Evolutionary conservation across 129 eudicot species (phyloP).

Genomic region (Centrapalus pauciflorus): DNA sequence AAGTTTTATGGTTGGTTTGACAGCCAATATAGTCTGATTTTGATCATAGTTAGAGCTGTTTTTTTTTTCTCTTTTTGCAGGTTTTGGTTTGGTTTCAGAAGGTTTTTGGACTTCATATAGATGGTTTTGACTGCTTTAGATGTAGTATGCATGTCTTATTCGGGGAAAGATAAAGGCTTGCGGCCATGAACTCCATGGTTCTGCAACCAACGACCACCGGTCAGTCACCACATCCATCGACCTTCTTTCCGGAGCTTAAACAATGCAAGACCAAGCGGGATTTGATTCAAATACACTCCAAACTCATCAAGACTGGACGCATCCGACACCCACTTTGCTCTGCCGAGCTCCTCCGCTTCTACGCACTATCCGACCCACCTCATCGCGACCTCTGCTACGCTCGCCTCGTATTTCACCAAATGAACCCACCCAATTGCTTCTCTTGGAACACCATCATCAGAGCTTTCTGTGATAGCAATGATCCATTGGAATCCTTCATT

Average conservation of each 20-base stretch:
- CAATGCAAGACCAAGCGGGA: constrained; percentile 36
- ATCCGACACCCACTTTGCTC: constrained; percentile 43
- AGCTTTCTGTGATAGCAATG: constrained; percentile 28
- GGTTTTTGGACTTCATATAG: too few species aligned
- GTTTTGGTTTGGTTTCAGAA: too few species aligned
- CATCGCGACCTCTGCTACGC: constrained; percentile 29
- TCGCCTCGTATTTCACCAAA: constrained; percentile 31
- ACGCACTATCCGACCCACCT: constrained; percentile 24
- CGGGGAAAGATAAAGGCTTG: too few species aligned
- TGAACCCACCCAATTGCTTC: constrained; percentile 47
- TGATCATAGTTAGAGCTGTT: too few species aligned
- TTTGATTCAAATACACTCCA: constrained; percentile 39
- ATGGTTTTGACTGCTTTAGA: too few species aligned
- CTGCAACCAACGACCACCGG: constrained; percentile 19
- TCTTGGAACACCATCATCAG: constrained; percentile 51
- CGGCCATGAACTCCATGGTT: constrained; percentile 27
- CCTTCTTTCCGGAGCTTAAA: constrained; percentile 43
- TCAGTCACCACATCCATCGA: constrained; percentile 25
- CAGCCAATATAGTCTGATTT: too few species aligned
- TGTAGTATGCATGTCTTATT: too few species aligned
- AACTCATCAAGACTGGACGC: constrained; percentile 43
- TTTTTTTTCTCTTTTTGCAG: too few species aligned
- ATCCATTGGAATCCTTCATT: constrained; percentile 17
- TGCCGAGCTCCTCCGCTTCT: constrained; percentile 35
- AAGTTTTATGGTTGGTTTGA: too few species aligned